phyloP scores from a whole-genome alignment of 2,329 filamentous ascomycete genomes.

The Sphaceloma murrayae region DNA sequence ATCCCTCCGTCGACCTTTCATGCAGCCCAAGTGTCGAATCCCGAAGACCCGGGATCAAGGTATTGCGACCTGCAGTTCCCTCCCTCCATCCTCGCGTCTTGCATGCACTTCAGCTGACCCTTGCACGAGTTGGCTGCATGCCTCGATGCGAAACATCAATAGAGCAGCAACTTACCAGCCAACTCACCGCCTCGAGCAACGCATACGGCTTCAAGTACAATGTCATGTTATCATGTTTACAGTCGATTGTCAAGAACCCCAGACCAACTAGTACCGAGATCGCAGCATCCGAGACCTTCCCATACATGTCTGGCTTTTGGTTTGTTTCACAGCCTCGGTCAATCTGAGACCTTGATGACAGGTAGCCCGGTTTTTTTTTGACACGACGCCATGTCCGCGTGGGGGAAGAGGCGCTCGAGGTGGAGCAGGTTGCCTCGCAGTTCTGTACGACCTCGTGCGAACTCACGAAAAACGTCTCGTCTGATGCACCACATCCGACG shows the following conservation, averaged over 20 bases:
- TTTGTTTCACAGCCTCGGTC: slow-evolving; percentile 14
- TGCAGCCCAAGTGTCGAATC: slow-evolving; percentile 6
- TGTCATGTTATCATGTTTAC: slow-evolving; percentile 11
- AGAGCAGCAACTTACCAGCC: background rate
- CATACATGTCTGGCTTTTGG: slow-evolving; percentile 4
- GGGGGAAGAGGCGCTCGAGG: background rate
- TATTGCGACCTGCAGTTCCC: background rate
- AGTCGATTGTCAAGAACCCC: slow-evolving; percentile 1
- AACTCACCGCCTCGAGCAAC: background rate
- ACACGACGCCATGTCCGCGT: slow-evolving; percentile 7
- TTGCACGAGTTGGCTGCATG: slow-evolving; percentile 1
- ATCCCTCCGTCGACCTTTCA: background rate
- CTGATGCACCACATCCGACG: no score
- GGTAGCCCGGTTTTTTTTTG: slow-evolving; percentile 6
- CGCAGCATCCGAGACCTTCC: slow-evolving; percentile 8
- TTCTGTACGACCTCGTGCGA: slow-evolving; percentile 10
- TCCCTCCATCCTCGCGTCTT: slow-evolving; percentile 3
- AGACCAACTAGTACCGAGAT: slow-evolving; percentile 13
- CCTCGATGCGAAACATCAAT: slow-evolving; percentile 8
- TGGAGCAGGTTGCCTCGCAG: slow-evolving; percentile 4
- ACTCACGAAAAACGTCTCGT: background rate
- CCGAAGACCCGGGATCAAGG: slow-evolving; percentile 12
- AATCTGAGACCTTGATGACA: slow-evolving; percentile 2
- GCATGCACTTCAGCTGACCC: slow-evolving; percentile 13
- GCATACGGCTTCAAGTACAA: background rate